Evolutionary conservation across 139 green algal genomes (phyloP), one percentile per base, ranked within the genome.

Genomic region (Limnomonas spitsbergensis): DNA sequence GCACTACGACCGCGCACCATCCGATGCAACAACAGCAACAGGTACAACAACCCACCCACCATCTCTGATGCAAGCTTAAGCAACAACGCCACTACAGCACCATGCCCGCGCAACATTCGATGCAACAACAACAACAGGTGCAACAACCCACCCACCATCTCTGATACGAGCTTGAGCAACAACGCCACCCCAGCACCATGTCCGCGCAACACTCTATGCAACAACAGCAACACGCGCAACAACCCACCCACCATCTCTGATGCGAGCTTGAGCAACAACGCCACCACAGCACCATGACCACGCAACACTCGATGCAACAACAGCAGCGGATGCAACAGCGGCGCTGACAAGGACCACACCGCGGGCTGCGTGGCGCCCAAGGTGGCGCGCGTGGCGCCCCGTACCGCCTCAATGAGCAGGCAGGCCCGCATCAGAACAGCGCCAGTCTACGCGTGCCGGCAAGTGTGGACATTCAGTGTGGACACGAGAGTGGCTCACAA

Each of bases 211-310:
- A 31, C 40, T 38, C 53, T 38, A 7, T 67, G 24, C 35, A 81
- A 4, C 31, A 29, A 7, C 40, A 85, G 36, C 61, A 81, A 29
- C 75, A 83, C 32, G 40, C 70, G 52, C 71, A 92, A 70, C 53
- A 88, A 36, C 35, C n/a, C n/a, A n/a, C n/a, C n/a, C 20, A 61
- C 90, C 40, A 94, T 69, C 4, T 92, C 90, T 0, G 81, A 87
- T 0, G 89, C 89, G 66, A 97, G 86, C 83, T 95, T 96, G 1
- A 98, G 76, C 7, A 98, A 53, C 36, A 92, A 78, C 40, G 84
- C 87, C 2, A 87, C 68, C 0, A 91, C 84, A 2, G 40, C 38
- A n/a, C 88, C 71, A 76, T 91, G 68, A 2, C 36, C 67, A 6
- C 42, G 34, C 36, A 77, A 67, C 27, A 31, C 40, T 38, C 53